phyloP scores from a whole-genome alignment of 2,329 filamentous ascomycete species.

The Clonostachys byssicola region DNA sequence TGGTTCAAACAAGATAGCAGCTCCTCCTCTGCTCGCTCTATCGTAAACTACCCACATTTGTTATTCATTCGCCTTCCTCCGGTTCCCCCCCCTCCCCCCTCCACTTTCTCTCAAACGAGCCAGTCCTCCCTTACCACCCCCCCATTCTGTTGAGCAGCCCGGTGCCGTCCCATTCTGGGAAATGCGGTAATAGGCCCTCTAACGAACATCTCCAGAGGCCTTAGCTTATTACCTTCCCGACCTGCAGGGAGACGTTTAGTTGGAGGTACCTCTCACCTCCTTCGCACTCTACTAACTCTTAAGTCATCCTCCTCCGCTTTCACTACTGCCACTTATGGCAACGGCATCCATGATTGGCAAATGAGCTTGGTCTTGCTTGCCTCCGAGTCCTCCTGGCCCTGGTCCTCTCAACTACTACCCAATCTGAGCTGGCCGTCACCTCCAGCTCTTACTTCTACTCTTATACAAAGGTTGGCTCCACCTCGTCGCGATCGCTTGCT shows the following conservation, averaged over 20 bases:
- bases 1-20: too few species aligned
- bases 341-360: conserved; percentile 27
- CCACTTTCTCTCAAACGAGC: background rate
- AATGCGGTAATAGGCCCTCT: too few species aligned
- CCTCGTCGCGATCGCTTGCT: conserved; percentile 4
- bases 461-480: conserved; percentile 27
- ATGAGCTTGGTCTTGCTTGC: conserved; percentile 38
- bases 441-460: conserved; percentile 30
- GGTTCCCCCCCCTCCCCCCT: background rate
- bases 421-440: conserved; percentile 40
- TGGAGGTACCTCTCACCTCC: too few species aligned
- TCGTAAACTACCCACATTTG: background rate
- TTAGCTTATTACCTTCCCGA: too few species aligned
- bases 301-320: background rate
- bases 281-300: too few species aligned
- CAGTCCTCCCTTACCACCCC: background rate
- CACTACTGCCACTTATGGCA: conserved; percentile 15
- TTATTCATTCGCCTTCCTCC: background rate
- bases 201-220: too few species aligned
- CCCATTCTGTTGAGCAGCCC: too few species aligned
- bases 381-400: conserved; percentile 35
- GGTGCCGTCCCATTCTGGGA: too few species aligned
- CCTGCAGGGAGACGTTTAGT: too few species aligned
- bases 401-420: conserved; percentile 28
- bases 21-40: too few species aligned